These are phyloP conservation scores for Cucurbita pepo DNA, from an alignment of 306 rosid genomes.

Conservation along the genomic window DNA sequence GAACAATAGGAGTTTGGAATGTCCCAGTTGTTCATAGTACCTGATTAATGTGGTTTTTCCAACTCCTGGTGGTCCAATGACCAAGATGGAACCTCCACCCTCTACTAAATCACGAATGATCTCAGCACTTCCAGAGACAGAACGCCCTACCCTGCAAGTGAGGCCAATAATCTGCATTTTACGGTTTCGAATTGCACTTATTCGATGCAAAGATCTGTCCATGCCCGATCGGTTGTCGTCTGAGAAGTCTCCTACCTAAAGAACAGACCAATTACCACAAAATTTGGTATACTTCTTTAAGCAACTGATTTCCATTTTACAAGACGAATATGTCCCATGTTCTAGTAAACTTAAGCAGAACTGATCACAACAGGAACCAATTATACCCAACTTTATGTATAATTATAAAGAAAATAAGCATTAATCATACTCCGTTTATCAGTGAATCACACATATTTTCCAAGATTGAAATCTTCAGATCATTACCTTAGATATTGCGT, in stretches of 20 bases:
- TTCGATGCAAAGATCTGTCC: slow-evolving; percentile 77
- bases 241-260: slow-evolving; percentile 87
- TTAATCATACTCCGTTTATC: background rate
- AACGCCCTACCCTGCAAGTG: slow-evolving; percentile 95
- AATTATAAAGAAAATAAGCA: background rate
- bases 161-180: slow-evolving; percentile 88
- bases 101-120: slow-evolving; percentile 69
- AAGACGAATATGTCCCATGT: background rate
- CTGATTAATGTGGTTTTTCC: slow-evolving; percentile 97
- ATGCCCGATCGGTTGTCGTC: slow-evolving; percentile 99
- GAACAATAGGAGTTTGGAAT: background rate
- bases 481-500: slow-evolving; percentile 78
- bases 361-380: background rate
- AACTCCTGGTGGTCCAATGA: slow-evolving; percentile 97
- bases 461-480: background rate
- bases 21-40: slow-evolving; percentile 11
- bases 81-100: slow-evolving; percentile 78
- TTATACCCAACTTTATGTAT: background rate
- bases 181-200: slow-evolving; percentile 91
- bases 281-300: background rate
- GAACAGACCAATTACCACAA: background rate
- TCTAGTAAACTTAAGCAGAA: background rate
- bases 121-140: slow-evolving; percentile 82
- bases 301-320: background rate
- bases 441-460: background rate